Evolutionary conservation across 768 basidiomycete genomes (phyloP), one percentile per base, ranked within the genome.

Genomic region (Rhodocollybia butyracea): DNA sequence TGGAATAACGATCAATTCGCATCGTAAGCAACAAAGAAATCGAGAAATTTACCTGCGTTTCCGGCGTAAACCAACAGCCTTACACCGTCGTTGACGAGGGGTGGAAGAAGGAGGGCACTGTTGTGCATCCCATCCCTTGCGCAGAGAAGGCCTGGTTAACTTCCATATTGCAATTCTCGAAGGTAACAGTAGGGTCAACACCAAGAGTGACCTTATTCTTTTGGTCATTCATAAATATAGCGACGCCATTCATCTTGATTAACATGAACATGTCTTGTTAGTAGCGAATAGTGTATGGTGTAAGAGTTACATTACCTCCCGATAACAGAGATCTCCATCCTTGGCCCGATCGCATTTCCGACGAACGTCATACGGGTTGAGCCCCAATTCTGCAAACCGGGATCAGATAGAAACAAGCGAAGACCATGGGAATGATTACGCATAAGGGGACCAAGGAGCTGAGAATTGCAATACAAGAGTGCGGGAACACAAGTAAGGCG

Each of bases 361-460:
- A 58, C 93, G 85, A 3, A 91, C 88, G 63, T 98, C 95, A 69
- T 98, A 98, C 8, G 91, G 85, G 71, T 98, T 98, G 46, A 87
- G 67, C 2, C 88, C 89, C n/a, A 77, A 73, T 66, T 83, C 85
- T 88, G 34, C 43, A 38, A 22, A 31, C 39, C n/a, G 38, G 40
- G 32, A 41, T 55, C 51, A 51, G 19, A 10, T 13, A 29, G 55
- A 27, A 13, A 7, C 15, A 34, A 31, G 39, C 2, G 31, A 59
- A 58, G 60, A 11, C 42, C 12, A 8, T 31, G 15, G 4, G 8
- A 51, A 3, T 17, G 76, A 85, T 51, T 63, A 89, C 88, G 80
- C 68, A 86, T 80, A 17, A 95, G 73, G 19, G 89, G 86, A 5
- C 74, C 83, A 57, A 83, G 82, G 12, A 95, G 69, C 66, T 91